Base-by-base conservation (phyloP, 1,284 basidiomycete species). In the Apiotrichum montevideense region DNA sequence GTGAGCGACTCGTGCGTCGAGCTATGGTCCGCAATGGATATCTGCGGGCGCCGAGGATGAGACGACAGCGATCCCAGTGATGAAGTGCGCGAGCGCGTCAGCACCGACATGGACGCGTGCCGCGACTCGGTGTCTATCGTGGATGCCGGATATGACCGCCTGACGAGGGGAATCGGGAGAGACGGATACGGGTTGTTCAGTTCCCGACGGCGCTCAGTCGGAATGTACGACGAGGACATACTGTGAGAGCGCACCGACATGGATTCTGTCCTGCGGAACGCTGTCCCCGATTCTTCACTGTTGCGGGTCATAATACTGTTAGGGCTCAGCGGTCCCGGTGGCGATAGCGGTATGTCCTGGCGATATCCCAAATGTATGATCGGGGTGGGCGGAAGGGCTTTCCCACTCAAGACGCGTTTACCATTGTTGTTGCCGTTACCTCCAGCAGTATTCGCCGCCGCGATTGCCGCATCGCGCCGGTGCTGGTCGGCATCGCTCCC, bases 181-280 rank as follows among this genome's bases (percentile, higher is more conserved):
- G 69, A 72, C 1, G 71, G 73, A 57, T 75, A 75, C 15, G 73
- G 73, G 51, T 75, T 74, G 57, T 74, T 73, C 14, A 54, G 66
- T 52, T 71, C 66, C 41, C 70, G 59, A 13, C 67, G 52, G 2
- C 63, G 56, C 41, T 66, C 63, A 32, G 53, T 62, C 35, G 52
- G 44, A 34, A 53, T 35, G 60, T 63, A 55, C 34, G 46, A 47
- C 41, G 54, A 48, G 10, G 50, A 51, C 32, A 51, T 51, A 10
- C 52, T 40, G 51, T 68, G 62, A 10, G 61, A 59, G 14, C 62
- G 55, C 52, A 66, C 77, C 67, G 67, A 79, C 72, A 56, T 72
- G 71, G 58, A 70, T 61, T 59, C 73, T 63, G 61, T 55, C 34
- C 66, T 41, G 21, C 9, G n/a, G 7, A 49, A 32, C 15, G 15